Evolutionary conservation across 2,329 filamentous ascomycete genomes (phyloP).

Genomic region (Exophiala mesophila): DNA sequence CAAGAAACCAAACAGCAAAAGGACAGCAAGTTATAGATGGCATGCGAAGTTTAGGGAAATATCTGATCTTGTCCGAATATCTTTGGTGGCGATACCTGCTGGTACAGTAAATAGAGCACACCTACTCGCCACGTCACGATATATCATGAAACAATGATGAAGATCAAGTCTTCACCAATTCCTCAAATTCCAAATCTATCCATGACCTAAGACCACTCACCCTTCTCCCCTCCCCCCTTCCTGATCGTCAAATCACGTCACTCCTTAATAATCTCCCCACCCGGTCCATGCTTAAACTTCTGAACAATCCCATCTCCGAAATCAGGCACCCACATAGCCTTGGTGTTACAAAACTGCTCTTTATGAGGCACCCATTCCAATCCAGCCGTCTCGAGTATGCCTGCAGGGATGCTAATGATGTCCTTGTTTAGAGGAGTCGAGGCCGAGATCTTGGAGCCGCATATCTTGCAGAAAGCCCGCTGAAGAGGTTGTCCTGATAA

Average conservation of each 20-base stretch:
- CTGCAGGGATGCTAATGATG: slow-evolving; percentile 18
- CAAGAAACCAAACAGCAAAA: slow-evolving; percentile 6
- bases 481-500: slow-evolving; percentile 15
- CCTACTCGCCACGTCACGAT: too few relatives aligned
- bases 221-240: neutral
- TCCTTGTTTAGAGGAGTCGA: slow-evolving; percentile 17
- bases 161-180: too few relatives aligned
- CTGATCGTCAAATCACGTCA: neutral
- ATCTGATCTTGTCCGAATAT: too few relatives aligned
- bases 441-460: slow-evolving; percentile 18
- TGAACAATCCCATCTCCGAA: slow-evolving; percentile 5
- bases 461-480: slow-evolving; percentile 17
- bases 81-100: too few relatives aligned
- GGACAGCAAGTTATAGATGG: slow-evolving; percentile 11
- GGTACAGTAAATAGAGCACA: too few relatives aligned
- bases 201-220: too few relatives aligned
- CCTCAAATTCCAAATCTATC: too few relatives aligned
- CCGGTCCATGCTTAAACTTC: slow-evolving; percentile 7
- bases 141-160: too few relatives aligned
- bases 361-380: slow-evolving; percentile 13
- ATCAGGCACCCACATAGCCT: slow-evolving; percentile 14
- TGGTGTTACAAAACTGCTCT: slow-evolving; percentile 16
- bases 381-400: slow-evolving; percentile 7
- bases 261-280: neutral
- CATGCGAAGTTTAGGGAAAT: too few relatives aligned